Evolutionary conservation across 352 stramenopile species (phyloP).

Genomic region (Pythium scleroteichum): DNA sequence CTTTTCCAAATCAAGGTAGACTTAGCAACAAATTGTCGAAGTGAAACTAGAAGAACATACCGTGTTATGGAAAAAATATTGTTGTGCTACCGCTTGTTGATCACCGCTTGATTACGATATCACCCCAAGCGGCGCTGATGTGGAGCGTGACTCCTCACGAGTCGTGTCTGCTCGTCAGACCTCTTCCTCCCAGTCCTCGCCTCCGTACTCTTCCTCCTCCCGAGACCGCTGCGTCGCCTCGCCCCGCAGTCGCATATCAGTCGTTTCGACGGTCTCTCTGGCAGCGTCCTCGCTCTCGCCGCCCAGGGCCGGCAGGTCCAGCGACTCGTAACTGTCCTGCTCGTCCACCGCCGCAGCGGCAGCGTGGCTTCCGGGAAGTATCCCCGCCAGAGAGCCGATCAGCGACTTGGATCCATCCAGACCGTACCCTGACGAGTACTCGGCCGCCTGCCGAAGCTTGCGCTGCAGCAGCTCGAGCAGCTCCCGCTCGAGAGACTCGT

Average conservation of each 20-base stretch:
- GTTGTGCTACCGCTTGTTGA: no score
- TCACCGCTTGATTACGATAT: no score
- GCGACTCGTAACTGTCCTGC: constrained; percentile 64
- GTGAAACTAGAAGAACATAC: no score
- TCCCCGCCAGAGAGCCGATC: constrained; percentile 10
- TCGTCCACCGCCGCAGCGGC: neutral
- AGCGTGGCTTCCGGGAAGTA: constrained; percentile 18
- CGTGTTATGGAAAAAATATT: no score
- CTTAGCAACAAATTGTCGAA: no score
- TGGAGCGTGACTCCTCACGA: no score
- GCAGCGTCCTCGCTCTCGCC: constrained; percentile 16
- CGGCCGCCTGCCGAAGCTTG: constrained; percentile 53
- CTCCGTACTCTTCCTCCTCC: constrained; percentile 54
- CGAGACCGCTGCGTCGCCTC: neutral
- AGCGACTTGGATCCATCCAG: constrained; percentile 45
- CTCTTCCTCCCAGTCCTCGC: constrained; percentile 56
- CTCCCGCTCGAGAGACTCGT: constrained; percentile 39
- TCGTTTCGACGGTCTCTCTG: constrained; percentile 25
- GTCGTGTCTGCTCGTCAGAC: neutral
- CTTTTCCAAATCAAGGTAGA: constrained; percentile 13
- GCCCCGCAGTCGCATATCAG: constrained; percentile 13
- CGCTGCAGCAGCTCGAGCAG: constrained; percentile 43
- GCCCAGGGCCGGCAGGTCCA: constrained; percentile 50
- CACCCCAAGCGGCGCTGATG: neutral
- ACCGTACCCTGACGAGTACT: constrained; percentile 71